Conservation (phyloP, 768 basidiomycete genomes). For the Candolleomyces aberdarensis region DNA sequence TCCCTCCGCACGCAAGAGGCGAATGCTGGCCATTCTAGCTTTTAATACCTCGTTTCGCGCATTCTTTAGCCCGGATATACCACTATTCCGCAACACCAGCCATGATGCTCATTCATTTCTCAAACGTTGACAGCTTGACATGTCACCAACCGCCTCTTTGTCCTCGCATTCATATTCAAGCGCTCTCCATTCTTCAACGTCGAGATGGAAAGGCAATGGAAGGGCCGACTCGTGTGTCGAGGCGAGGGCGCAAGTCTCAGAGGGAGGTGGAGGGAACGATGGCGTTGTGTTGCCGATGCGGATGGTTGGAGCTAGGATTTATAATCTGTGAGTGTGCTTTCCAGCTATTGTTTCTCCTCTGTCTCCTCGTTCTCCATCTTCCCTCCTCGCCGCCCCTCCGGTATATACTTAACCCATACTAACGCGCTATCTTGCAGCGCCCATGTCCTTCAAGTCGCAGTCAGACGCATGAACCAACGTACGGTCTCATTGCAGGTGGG, state of each 20-base stretch:
- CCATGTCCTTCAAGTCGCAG: conserved; percentile 58
- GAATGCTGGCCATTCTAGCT: too few species aligned
- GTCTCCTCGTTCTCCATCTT: not conserved
- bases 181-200: not conserved
- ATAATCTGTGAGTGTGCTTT: not conserved
- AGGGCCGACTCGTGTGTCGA: too few species aligned
- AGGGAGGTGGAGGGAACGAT: not conserved
- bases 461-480: conserved; percentile 47
- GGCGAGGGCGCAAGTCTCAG: too few species aligned
- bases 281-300: not conserved
- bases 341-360: not conserved
- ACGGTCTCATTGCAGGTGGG: conserved; percentile 66
- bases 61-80: too few species aligned
- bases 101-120: too few species aligned
- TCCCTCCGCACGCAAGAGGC: too few species aligned
- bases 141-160: too few species aligned
- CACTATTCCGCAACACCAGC: too few species aligned
- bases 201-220: too few species aligned
- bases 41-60: too few species aligned
- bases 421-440: conserved; percentile 36
- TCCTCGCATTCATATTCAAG: conserved; percentile 1
- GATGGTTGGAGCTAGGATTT: not conserved
- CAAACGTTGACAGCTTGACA: too few species aligned
- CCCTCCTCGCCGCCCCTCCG: not conserved
- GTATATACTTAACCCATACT: not conserved